Evolutionary conservation across 139 green algal genomes (phyloP).

Genomic region (Tetraselmis chui): DNA sequence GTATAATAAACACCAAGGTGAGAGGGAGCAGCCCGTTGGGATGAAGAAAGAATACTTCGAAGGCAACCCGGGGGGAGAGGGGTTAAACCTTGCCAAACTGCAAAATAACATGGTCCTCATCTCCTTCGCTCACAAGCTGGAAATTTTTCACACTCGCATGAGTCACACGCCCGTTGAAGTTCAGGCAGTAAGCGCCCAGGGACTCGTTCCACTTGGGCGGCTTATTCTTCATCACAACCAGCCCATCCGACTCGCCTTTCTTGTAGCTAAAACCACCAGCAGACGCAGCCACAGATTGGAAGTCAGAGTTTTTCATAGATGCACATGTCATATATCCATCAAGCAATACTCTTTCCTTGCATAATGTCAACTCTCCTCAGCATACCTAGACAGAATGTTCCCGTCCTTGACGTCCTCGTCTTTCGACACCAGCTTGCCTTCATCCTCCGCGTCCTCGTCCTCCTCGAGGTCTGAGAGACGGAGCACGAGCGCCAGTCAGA

Average conservation of each 20-base stretch:
- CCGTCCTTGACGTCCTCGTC: neutral
- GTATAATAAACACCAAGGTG: too few species aligned
- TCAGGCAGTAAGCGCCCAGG: constrained; percentile 94
- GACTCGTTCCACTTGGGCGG: constrained; percentile 89
- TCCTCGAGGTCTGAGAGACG: too few species aligned
- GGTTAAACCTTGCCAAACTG: constrained; percentile 96
- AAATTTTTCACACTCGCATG: constrained; percentile 98
- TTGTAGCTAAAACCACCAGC: constrained; percentile 17
- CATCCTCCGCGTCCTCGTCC: neutral
- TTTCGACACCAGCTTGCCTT: neutral
- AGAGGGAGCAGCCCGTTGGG: too few species aligned
- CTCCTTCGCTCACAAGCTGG: constrained; percentile 73
- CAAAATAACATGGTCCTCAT: constrained; percentile 64
- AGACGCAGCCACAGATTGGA: too few species aligned
- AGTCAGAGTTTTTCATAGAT: too few species aligned
- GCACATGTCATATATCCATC: too few species aligned
- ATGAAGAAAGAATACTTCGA: too few species aligned
- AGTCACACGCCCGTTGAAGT: constrained; percentile 97
- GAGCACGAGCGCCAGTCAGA: too few species aligned
- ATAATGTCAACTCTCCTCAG: too few species aligned
- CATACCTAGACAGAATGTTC: neutral
- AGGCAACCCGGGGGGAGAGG: too few species aligned
- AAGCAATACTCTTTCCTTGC: too few species aligned
- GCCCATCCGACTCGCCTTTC: constrained; percentile 19
- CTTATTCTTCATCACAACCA: constrained; percentile 82